Conservation (phyloP, 2,329 filamentous ascomycete genomes). For the Aspergillus awamori region DNA sequence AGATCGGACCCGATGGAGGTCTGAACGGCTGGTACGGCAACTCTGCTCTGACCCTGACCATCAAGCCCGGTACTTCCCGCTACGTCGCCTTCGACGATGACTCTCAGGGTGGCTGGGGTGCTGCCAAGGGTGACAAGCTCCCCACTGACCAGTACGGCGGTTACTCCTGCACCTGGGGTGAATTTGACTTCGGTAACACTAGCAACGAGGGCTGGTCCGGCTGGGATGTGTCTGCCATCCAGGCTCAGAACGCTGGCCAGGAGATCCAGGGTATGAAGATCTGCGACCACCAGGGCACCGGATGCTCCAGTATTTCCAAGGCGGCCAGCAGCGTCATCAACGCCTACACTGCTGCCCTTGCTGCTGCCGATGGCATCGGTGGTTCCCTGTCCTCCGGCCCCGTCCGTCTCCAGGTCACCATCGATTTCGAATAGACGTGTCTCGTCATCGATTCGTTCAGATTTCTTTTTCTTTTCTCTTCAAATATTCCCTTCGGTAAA, state of each 20-base stretch:
- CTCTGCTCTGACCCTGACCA: conserved; percentile 36
- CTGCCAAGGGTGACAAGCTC: conserved; percentile 29
- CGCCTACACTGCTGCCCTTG: conserved; percentile 38
- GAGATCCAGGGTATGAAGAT: conserved; percentile 43
- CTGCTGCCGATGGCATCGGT: conserved; percentile 34
- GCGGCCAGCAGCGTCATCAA: conserved; percentile 27
- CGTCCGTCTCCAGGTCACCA: conserved; percentile 35
- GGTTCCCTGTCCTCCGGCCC: conserved; percentile 30
- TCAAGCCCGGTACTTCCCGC: conserved; percentile 35
- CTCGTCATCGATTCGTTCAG: conserved; percentile 12
- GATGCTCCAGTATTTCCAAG: conserved; percentile 38
- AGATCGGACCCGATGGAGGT: conserved; percentile 34
- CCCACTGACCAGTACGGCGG: conserved; percentile 33
- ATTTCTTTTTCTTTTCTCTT: conserved; percentile 15
- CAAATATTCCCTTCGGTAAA: conserved; percentile 3
- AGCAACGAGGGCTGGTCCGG: conserved; percentile 38
- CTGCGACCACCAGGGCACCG: conserved; percentile 29
- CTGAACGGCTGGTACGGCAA: conserved; percentile 41
- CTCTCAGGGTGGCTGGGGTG: conserved; percentile 42
- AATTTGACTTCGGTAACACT: conserved; percentile 41
- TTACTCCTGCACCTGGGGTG: conserved; percentile 46
- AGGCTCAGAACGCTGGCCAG: conserved; percentile 31
- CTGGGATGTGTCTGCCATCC: conserved; percentile 47
- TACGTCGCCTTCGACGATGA: conserved; percentile 44
- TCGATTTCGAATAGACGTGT: conserved; percentile 33